These are phyloP conservation scores for Aspergillus cejpii DNA, from an alignment of 2,329 filamentous ascomycete species.

Conservation along the genomic window DNA sequence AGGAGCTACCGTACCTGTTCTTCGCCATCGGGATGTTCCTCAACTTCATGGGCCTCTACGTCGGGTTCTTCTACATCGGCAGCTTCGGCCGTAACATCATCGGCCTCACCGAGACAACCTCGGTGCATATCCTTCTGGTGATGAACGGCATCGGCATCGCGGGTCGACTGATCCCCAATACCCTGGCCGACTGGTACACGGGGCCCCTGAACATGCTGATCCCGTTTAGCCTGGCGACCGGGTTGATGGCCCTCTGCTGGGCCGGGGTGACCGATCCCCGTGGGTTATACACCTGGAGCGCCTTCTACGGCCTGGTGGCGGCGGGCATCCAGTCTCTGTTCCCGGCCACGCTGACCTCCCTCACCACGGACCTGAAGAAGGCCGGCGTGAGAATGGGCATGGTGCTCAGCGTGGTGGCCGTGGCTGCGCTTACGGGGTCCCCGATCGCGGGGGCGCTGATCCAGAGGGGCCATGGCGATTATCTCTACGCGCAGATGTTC, in stretches of 20 bases:
- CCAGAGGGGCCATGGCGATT: constrained; percentile 40
- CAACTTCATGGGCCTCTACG: constrained; percentile 49
- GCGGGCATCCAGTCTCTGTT: constrained; percentile 62
- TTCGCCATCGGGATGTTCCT: constrained; percentile 41
- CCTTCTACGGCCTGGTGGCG: constrained; percentile 58
- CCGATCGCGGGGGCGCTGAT: constrained; percentile 51
- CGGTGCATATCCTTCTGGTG: constrained; percentile 57
- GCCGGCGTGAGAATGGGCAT: constrained; percentile 53
- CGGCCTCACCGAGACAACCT: constrained; percentile 38
- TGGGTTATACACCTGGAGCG: constrained; percentile 56
- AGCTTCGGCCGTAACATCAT: constrained; percentile 38
- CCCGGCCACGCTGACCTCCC: constrained; percentile 53
- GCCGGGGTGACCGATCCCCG: constrained; percentile 47
- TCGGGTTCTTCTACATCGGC: constrained; percentile 47
- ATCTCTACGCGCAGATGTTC: constrained; percentile 49
- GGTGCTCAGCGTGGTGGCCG: constrained; percentile 49
- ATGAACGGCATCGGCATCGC: constrained; percentile 57
- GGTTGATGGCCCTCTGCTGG: constrained; percentile 50
- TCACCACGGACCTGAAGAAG: constrained; percentile 50
- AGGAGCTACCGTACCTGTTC: constrained; percentile 43
- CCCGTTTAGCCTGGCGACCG: constrained; percentile 42
- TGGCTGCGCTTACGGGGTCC: constrained; percentile 50
- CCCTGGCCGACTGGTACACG: constrained; percentile 50
- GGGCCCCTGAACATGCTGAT: constrained; percentile 59
- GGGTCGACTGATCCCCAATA: constrained; percentile 54